These are phyloP conservation scores for Echria macrotheca DNA, from an alignment of 495 filamentous ascomycete species.

Conservation along the genomic window DNA sequence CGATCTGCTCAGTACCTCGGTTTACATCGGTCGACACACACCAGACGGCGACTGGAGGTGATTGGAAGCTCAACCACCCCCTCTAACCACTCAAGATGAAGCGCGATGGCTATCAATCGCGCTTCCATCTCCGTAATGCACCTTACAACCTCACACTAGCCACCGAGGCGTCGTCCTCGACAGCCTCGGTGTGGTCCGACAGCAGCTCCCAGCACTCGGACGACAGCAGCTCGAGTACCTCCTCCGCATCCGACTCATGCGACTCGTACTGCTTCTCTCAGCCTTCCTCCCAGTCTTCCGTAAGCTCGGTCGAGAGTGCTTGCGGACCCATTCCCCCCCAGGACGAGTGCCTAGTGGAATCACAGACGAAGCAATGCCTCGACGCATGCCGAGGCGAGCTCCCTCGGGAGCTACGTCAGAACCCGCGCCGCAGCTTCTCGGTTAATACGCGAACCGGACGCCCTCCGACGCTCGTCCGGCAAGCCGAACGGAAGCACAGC, in stretches of 20 bases:
- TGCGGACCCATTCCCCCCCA: slow-evolving; percentile 18
- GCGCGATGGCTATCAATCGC: slow-evolving; percentile 41
- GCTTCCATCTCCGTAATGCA: slow-evolving; percentile 44
- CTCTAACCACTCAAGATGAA: slow-evolving; percentile 45
- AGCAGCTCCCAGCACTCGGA: slow-evolving; percentile 52
- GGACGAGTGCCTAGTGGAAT: slow-evolving; percentile 23
- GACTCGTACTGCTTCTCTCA: slow-evolving; percentile 35
- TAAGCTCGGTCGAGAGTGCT: slow-evolving; percentile 25
- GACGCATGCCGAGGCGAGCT: slow-evolving; percentile 36
- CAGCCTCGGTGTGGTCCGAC: slow-evolving; percentile 75
- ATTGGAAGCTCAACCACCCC: slow-evolving; percentile 28
- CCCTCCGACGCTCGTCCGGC: slow-evolving; percentile 78
- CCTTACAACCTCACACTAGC: slow-evolving; percentile 65
- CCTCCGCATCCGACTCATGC: slow-evolving; percentile 38
- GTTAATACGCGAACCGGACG: slow-evolving; percentile 53
- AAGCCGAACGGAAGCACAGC: slow-evolving; percentile 87
- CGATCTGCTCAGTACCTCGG: slow-evolving; percentile 33
- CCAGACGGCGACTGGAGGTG: slow-evolving; percentile 51
- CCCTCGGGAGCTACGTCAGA: slow-evolving; percentile 65
- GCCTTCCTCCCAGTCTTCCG: slow-evolving; percentile 24
- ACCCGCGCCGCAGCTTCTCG: slow-evolving; percentile 69
- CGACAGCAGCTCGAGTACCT: slow-evolving; percentile 32
- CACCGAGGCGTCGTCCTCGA: slow-evolving; percentile 67
- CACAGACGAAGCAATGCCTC: slow-evolving; percentile 14
- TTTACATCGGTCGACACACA: slow-evolving; percentile 45